These are phyloP conservation scores for Metschnikowia similis DNA, from an alignment of 805 yeast genomes.

Conservation along the genomic window DNA sequence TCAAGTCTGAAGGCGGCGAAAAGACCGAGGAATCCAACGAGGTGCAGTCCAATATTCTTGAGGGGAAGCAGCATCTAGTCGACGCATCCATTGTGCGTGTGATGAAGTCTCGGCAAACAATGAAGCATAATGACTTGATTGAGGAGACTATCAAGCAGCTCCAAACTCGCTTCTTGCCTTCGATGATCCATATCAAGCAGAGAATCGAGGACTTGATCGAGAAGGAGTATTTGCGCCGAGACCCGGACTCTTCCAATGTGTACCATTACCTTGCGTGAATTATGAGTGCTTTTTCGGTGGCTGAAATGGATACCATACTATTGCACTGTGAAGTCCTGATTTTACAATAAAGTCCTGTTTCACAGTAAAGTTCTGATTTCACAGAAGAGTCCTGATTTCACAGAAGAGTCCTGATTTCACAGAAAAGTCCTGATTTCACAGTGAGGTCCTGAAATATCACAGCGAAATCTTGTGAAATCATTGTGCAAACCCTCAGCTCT, in stretches of 20 bases:
- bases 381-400: too few relatives aligned
- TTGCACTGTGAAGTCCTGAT: background rate
- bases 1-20: conserved; percentile 26
- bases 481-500: too few relatives aligned
- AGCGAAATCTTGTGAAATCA: too few relatives aligned
- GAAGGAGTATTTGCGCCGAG: conserved; percentile 76
- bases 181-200: conserved; percentile 60
- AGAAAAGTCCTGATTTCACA: too few relatives aligned
- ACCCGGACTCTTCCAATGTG: conserved; percentile 50
- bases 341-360: too few relatives aligned
- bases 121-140: conserved; percentile 63
- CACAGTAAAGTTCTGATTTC: too few relatives aligned
- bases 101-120: conserved; percentile 69
- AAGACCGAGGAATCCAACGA: conserved; percentile 44
- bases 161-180: conserved; percentile 62
- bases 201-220: conserved; percentile 73
- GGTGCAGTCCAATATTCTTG: conserved; percentile 54
- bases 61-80: conserved; percentile 60
- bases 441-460: too few relatives aligned
- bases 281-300: too few relatives aligned
- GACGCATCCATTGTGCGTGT: conserved; percentile 86
- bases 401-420: too few relatives aligned
- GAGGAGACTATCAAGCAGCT: conserved; percentile 61
- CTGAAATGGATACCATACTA: background rate
- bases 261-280: conserved; percentile 65